Evolutionary conservation across 106 monocot genomes (phyloP), one percentile per base, ranked within the genome.

Genomic region (Gastrodia elata): DNA sequence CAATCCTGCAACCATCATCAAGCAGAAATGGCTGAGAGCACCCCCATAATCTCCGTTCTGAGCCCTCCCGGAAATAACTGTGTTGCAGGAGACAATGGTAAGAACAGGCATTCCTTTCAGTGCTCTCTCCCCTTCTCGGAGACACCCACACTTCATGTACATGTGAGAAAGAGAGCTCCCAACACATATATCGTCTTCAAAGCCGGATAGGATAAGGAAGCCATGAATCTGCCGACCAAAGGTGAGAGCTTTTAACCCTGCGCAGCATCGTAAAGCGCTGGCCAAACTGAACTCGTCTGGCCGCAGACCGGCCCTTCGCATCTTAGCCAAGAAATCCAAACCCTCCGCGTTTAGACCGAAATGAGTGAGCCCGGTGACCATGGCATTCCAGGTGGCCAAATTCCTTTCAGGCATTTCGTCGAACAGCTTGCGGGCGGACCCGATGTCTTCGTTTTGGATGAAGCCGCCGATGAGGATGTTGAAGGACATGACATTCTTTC

Each of bases 161-260:
- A 93, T 87, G 73, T 89, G 87, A 71, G 87, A 84, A 38, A 93
- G 83, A 3, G 93, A 89, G 71, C 85, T 89, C 37, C 83, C 89
- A 16, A 89, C 89, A 30, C 89, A 89, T 13, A 83, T 38, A 75
- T 89, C 89, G 0, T 6, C 38, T 67, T 76, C 74, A 32, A 89
- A 78, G 0, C 93, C 93, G 26, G 70, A 79, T 7, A 39, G 58
- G 11, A 77, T n/a, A 2, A 85, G 81, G 44, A 37, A 77, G 1
- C 55, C 83, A 69, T 93, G 93, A 25, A 93, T 76, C 83, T 87
- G 84, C 46, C 46, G 76, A 10, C 93, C 93, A 8, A 75, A 78
- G 3, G 24, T 11, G 25, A 82, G 6, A 64, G 74, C 83, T 64
- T 77, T 87, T 8, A 85, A 35, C 24, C 89, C 86, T 0, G 89